A percentile compares a stretch with the other conserved stretches of the same genome.
These are phyloP conservation scores for Parasitella parasitica DNA, from an alignment of 371 early-diverging fungal species.

Conservation along the genomic window DNA sequence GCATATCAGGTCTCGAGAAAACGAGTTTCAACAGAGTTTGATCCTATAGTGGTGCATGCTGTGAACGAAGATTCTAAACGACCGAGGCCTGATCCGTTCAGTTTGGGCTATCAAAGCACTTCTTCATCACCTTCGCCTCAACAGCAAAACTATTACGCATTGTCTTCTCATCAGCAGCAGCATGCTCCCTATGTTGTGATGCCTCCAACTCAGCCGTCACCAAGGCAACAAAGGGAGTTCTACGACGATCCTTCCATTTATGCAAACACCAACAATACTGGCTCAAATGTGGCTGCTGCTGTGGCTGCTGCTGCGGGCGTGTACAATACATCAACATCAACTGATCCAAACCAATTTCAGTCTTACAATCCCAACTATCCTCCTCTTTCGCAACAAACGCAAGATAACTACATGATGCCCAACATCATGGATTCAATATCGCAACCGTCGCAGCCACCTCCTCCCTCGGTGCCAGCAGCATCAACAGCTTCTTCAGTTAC, in stretches of 20 bases:
- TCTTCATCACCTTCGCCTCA: neutral
- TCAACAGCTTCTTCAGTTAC: neutral
- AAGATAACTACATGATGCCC: conserved; percentile 9
- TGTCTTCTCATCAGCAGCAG: neutral
- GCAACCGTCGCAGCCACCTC: neutral
- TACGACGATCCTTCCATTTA: conserved; percentile 9
- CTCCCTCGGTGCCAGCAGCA: neutral
- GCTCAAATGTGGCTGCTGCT: neutral
- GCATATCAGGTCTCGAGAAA: conserved; percentile 6
- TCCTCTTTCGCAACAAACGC: neutral
- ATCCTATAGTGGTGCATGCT: neutral
- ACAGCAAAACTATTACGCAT: neutral
- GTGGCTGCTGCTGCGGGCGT: neutral
- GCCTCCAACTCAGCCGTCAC: conserved; percentile 13
- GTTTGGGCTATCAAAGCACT: neutral
- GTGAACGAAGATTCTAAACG: neutral
- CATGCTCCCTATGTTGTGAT: conserved; percentile 17
- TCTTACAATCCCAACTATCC: neutral
- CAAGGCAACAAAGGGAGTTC: conserved; percentile 14
- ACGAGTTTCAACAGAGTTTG: conserved; percentile 2
- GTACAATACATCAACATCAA: neutral
- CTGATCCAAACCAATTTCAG: neutral
- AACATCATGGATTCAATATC: neutral
- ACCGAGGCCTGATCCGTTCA: neutral
- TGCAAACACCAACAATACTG: neutral